Evolutionary conservation across 495 filamentous ascomycete genomes (phyloP), one percentile per base, ranked within the genome.

Genomic region (Oleoguttula mirabilis): DNA sequence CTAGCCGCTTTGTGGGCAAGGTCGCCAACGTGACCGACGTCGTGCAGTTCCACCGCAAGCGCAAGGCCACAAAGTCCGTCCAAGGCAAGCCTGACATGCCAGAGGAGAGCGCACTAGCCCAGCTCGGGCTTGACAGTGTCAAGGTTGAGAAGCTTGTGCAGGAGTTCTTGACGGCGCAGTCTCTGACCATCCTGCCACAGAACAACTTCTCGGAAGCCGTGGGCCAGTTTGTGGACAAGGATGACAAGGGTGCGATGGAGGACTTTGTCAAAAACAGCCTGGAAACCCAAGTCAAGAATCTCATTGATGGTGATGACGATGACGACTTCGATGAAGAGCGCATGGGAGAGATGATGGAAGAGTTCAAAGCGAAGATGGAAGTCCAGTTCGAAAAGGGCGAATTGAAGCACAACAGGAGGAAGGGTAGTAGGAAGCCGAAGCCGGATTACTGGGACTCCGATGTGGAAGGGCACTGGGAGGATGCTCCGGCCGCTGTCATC

Each of bases 21-120:
- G 90, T 96, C 0, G 90, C 90, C 8, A 99, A 99, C 52, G 75
- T 81, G 1, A 90, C 83, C 51, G 90, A 99, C 50, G 86, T 99
- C 1, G 76, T 99, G 2, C 79, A 90, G 52, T 95, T 92, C 50
- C 76, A 95, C 59, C 75, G 85, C 10, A 94, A 90, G 63, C 94
- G 92, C 60, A 68, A 71, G 28, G 51, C 58, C 4, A 65, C 58
- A 3, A 59, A 58, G 50, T 51, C 44, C 48, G 39, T 8, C 35
- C 59, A 66, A 36, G 60, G 68, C 43, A 45, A 57, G 19, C 59
- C 62, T 0, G 65, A 68, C 11, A 52, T 82, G 37, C 69, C 72
- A 7, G 77, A 80, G 15, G 72, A 77, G 35, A 63, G 69, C 4
- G 54, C 76, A 5, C 58, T 84, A 10, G 77, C 69, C 1, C 67